A percentile compares a stretch with the other conserved stretches of the same genome.
These are phyloP conservation scores for Amesomyces nigricolor DNA, from an alignment of 2,329 filamentous ascomycete species.

Conservation along the genomic window DNA sequence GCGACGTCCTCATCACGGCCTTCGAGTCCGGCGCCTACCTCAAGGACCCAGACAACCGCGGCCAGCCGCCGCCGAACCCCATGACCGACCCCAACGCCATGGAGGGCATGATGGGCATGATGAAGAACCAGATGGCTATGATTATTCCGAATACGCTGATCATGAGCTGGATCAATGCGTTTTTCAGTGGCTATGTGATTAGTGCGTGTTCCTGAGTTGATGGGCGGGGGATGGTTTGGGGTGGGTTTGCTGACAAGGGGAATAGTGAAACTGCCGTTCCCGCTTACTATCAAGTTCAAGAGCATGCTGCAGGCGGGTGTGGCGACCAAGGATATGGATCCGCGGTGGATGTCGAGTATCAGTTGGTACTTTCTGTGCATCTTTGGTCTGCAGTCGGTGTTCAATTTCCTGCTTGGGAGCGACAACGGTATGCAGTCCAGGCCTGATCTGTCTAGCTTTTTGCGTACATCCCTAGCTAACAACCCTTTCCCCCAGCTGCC, in stretches of 20 bases:
- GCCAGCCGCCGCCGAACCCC: constrained; percentile 85
- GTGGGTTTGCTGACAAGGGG: constrained; percentile 17
- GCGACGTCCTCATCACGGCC: constrained; percentile 71
- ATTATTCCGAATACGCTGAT: constrained; percentile 98
- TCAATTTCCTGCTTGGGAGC: constrained; percentile 91
- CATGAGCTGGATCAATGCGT: constrained; percentile 99
- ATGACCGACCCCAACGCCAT: constrained; percentile 93
- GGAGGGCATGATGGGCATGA: constrained; percentile 99
- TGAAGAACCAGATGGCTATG: constrained; percentile 99
- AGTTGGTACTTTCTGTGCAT: constrained; percentile 99
- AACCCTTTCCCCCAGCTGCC: constrained; percentile 54
- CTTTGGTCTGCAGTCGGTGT: constrained; percentile 93
- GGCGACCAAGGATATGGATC: constrained; percentile 91
- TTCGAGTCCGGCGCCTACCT: constrained; percentile 84
- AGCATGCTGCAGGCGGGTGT: constrained; percentile 98
- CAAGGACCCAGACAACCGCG: constrained; percentile 79
- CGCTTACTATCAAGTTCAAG: constrained; percentile 97
- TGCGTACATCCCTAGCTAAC: not conserved
- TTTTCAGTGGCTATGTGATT: constrained; percentile 97
- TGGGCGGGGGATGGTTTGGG: not conserved
- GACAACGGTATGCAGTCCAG: constrained; percentile 69
- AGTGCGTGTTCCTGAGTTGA: constrained; percentile 49
- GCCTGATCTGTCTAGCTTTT: not conserved
- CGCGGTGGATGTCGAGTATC: constrained; percentile 96
- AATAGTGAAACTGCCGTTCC: constrained; percentile 89